phyloP scores from a whole-genome alignment of 129 eudicot genomes.

The Pittosporum tobira region DNA sequence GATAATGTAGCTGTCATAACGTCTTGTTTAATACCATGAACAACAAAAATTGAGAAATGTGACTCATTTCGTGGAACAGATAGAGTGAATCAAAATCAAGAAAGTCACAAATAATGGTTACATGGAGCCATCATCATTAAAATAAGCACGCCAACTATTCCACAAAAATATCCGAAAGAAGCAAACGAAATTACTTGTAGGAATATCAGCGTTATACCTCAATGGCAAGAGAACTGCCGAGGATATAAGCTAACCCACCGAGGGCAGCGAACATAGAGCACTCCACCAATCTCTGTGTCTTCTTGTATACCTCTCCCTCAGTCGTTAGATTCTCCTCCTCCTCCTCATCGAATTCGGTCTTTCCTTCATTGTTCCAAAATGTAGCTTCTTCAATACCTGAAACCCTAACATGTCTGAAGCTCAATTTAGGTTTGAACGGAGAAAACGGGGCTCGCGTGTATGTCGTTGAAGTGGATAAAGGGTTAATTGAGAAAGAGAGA shows the following conservation, averaged over 20 bases:
- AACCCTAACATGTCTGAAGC: conserved; percentile 19
- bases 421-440: conserved; percentile 9
- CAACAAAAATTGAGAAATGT: too few relatives aligned
- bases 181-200: background rate
- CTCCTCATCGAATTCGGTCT: too few relatives aligned
- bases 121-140: background rate
- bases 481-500: conserved; percentile 9
- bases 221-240: conserved; percentile 88
- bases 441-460: conserved; percentile 18
- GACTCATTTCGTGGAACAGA: too few relatives aligned
- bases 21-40: background rate
- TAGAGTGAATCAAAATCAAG: background rate
- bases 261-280: conserved; percentile 95
- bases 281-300: conserved; percentile 82
- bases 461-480: background rate
- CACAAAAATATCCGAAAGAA: conserved; percentile 2
- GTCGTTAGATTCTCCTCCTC: conserved; percentile 44
- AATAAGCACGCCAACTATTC: background rate
- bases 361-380: conserved; percentile 23
- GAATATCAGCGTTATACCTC: conserved; percentile 62
- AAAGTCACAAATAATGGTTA: background rate
- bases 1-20: background rate
- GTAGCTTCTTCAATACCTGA: conserved; percentile 30
- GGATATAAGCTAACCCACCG: conserved; percentile 68
- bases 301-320: conserved; percentile 64